These are phyloP conservation scores for Coelastrella sp. DNA, from an alignment of 139 green algal species.

Conservation along the genomic window DNA sequence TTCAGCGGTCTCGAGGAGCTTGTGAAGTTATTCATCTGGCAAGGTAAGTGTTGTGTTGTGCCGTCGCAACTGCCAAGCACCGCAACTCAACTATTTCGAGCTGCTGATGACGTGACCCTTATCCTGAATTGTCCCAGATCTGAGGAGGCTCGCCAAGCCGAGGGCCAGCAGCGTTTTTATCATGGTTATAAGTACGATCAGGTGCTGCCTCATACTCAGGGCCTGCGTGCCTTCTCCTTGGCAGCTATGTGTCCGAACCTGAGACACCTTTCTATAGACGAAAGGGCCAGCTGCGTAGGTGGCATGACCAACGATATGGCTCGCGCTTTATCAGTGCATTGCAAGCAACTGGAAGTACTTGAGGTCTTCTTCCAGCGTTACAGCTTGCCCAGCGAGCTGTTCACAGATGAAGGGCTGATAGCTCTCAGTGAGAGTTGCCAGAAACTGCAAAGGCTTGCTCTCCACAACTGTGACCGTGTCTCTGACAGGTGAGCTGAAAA, in stretches of 20 bases:
- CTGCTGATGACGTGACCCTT: not conserved
- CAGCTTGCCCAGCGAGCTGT: slow-evolving; percentile 52
- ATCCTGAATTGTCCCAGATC: not conserved
- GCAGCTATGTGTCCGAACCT: slow-evolving; percentile 27
- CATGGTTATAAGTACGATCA: slow-evolving; percentile 38
- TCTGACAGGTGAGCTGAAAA: slow-evolving; percentile 45
- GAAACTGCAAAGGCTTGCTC: slow-evolving; percentile 40
- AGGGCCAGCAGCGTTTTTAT: slow-evolving; percentile 43
- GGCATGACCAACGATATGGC: slow-evolving; percentile 63
- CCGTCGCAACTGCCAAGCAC: not conserved
- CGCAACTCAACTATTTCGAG: not conserved
- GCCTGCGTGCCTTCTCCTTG: slow-evolving; percentile 32
- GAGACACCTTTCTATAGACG: slow-evolving; percentile 45
- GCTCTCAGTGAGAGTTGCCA: slow-evolving; percentile 43
- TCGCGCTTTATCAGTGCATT: slow-evolving; percentile 43
- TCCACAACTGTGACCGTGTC: slow-evolving; percentile 59
- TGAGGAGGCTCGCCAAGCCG: slow-evolving; percentile 18
- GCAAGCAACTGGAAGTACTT: slow-evolving; percentile 51
- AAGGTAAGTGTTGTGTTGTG: not conserved
- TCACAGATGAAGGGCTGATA: slow-evolving; percentile 61
- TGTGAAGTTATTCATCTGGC: slow-evolving; percentile 30
- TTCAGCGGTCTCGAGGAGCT: slow-evolving; percentile 16
- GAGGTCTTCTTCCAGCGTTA: slow-evolving; percentile 59
- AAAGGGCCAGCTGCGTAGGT: slow-evolving; percentile 55
- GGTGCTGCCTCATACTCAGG: slow-evolving; percentile 48